Base-by-base conservation (phyloP, 495 filamentous ascomycete species). In the Cryomyces antarcticus region DNA sequence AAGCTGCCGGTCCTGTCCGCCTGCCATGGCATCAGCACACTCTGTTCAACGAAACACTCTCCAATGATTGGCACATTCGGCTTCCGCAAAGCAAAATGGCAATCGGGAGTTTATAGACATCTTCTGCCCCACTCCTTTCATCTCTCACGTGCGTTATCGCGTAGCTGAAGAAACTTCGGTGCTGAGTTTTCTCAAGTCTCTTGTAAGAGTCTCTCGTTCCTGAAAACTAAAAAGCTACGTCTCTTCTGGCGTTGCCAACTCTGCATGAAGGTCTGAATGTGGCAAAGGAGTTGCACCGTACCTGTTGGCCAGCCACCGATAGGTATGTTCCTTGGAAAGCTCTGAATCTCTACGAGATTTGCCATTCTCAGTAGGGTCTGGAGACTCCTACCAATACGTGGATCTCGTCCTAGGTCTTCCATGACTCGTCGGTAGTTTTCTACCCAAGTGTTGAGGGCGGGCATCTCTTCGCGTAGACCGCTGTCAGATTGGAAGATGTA, bases 401-500 rank as follows among this genome's bases (percentile, higher is more conserved):
- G 54, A 41, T 60, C 50, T 44, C 55, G 52, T n/a, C 31, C 48
- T 24, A 24, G 17, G 4, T 31, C 33, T 31, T 48, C 37, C 48
- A 58, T 52, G 6, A 52, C 47, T 33, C 39, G 6, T n/a, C 37
- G 30, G 38, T 62, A 62, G 34, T 41, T 38, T 11, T 47, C 42
- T 11, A 39, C 50, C 60, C 60, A 63, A 34, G 51, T 37, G 7
- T 29, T 36, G 41, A 61, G 43, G 0, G 53, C 52, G 35, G 45
- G 43, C 10, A 52, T 31, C 6, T 75, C 68, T 9, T 71, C 79
- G 47, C 95, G 68, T 6, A 73, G 77, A 28, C 89, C 89, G 49
- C 85, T 94, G 51, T 93, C 80, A 2, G 85, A 94, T 55, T 95
- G 88, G 29, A 82, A 74, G 48, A 82, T 86, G 58, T 75, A 79